Evolutionary conservation across 768 basidiomycete genomes (phyloP).

Genomic region (Sarcomyxa edulis): DNA sequence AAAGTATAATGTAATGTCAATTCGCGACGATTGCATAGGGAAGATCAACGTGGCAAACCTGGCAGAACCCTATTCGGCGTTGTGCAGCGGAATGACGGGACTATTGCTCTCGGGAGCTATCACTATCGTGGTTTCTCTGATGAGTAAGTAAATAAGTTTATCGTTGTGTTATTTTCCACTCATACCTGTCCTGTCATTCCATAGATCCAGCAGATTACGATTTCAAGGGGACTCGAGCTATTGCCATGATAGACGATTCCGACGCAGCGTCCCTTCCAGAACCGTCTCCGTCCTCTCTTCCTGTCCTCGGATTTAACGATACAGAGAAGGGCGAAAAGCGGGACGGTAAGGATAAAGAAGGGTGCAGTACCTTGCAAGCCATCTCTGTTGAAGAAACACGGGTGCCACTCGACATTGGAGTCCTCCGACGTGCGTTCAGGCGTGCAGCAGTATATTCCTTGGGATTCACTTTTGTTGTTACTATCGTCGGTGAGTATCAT

Average conservation of each 20-base stretch:
- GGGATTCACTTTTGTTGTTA: conserved; percentile 24
- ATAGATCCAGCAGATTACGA: conserved; percentile 31
- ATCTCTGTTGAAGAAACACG: neutral
- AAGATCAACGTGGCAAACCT: conserved; percentile 29
- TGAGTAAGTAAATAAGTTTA: conserved; percentile 17
- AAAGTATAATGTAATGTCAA: neutral
- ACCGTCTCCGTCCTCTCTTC: neutral
- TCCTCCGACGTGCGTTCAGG: conserved; percentile 23
- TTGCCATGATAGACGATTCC: conserved; percentile 21
- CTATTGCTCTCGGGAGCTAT: conserved; percentile 31
- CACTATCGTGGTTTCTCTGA: conserved; percentile 27
- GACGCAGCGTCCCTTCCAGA: neutral
- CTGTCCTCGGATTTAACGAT: conserved; percentile 7
- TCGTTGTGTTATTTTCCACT: conserved; percentile 1
- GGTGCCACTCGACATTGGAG: conserved; percentile 8
- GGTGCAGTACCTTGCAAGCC: conserved; percentile 1
- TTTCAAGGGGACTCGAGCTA: conserved; percentile 29
- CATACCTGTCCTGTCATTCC: neutral
- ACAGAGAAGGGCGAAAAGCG: conserved; percentile 11
- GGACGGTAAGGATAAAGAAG: neutral
- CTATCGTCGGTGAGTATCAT: conserved; percentile 22
- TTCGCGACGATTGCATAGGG: conserved; percentile 20
- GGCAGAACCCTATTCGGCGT: conserved; percentile 32
- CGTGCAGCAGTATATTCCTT: conserved; percentile 27
- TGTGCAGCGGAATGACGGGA: conserved; percentile 32